Percentiles rank a stretch among this genome's conserved stretches.
These are phyloP conservation scores for Myotisia sp. DNA, from an alignment of 2,329 filamentous ascomycete species.

Conservation along the genomic window DNA sequence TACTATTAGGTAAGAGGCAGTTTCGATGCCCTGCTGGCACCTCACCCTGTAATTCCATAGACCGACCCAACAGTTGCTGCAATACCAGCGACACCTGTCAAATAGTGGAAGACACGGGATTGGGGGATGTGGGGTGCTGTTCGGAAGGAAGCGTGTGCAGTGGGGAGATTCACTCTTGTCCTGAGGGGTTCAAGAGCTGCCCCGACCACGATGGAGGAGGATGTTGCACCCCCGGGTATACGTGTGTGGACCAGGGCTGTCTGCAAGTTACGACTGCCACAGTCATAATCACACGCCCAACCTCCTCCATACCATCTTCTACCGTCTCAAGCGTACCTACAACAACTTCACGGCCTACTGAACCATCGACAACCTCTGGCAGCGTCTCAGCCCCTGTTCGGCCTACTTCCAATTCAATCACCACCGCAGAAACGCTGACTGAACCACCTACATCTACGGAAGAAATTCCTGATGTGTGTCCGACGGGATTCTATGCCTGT, in stretches of 20 bases:
- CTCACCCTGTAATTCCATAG: conserved; percentile 39
- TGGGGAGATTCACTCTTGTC: conserved; percentile 37
- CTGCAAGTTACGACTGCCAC: conserved; percentile 15
- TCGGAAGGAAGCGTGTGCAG: conserved; percentile 39
- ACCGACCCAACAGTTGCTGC: conserved; percentile 46
- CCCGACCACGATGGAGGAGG: conserved; percentile 42
- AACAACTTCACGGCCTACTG: conserved; percentile 19
- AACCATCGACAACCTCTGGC: conserved; percentile 22
- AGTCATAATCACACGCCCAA: conserved; percentile 4
- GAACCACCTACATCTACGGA: conserved; percentile 16
- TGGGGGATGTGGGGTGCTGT: conserved; percentile 48
- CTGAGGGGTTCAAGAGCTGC: conserved; percentile 41
- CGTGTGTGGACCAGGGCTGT: conserved; percentile 45
- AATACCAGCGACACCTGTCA: conserved; percentile 39
- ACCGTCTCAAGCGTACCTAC: conserved; percentile 21
- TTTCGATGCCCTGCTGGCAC: conserved; percentile 47
- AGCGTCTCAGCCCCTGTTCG: conserved; percentile 19
- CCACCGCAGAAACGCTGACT: conserved; percentile 27
- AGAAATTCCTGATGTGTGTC: conserved; percentile 43
- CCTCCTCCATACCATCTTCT: conserved; percentile 19
- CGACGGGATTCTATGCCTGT: conserved; percentile 85
- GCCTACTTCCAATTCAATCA: conserved; percentile 18
- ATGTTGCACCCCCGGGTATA: conserved; percentile 48
- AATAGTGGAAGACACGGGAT: conserved; percentile 37
- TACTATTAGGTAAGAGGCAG: conserved; percentile 24